Base-by-base conservation (phyloP, 495 filamentous ascomycete species). In the Apiosordaria backusii region DNA sequence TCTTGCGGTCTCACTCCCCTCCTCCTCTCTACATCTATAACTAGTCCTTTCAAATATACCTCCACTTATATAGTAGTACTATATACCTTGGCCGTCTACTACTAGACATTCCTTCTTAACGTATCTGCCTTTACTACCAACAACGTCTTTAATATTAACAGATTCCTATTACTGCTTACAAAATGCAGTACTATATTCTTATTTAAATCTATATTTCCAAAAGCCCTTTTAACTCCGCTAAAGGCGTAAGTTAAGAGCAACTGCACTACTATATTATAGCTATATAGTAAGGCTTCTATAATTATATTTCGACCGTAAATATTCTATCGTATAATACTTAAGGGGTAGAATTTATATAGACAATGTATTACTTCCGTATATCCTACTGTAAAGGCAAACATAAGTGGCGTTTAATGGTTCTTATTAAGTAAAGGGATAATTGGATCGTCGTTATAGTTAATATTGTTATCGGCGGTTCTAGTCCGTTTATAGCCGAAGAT, bases 131-230 rank as follows among this genome's bases (percentile, higher is more conserved):
- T 90, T 13, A 74, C 74, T 55, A 63, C 84, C 23, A 95, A 80
- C 24, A 96, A 76, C 23, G 89, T 87, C 53, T 91, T 83, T 58
- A 94, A 76, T 3, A 90, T 87, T 65, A 91, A 87, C 50, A 92
- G 76, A 69, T 92, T 86, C 16, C 92, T 92, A 70, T 89, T 83
- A 64, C 78, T 80, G 68, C 82, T 85, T 61, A 85, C 82, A 75
- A 84, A 87, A 77, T 96, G 92, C 63, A 95, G 81, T 13, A 90
- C 87, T 21, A 90, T 93, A 71, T 93, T 93, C 13, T 92, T 92
- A 22, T 86, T 80, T 10, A 76, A 68, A 73, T 96, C 91, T 3
- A 76, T 75, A 68, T 78, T 76, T 29, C 70, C 73, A 35, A 84
- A 76, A n/a, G 85, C 84, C 24, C 80, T 79, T 45, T 75, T 65